phyloP scores from a whole-genome alignment of 2,329 filamentous ascomycete genomes.

The Ophiostoma australiae region DNA sequence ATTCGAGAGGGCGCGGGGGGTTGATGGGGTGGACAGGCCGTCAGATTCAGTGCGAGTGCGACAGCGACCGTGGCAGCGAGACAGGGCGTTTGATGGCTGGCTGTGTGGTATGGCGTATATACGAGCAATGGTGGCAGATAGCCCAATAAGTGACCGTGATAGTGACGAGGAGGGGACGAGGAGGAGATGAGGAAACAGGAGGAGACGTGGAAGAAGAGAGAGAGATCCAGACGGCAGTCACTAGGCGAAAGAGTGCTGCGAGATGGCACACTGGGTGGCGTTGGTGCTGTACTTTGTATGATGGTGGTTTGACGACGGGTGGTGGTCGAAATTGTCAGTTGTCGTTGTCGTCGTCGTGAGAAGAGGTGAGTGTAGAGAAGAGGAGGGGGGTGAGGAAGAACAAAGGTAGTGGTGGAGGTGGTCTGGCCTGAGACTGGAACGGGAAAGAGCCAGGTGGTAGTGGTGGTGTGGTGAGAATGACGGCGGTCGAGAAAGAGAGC shows the following conservation, averaged over 20 bases:
- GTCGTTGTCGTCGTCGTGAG: neutral
- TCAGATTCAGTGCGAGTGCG: neutral
- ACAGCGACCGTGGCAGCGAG: neutral
- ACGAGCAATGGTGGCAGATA: neutral
- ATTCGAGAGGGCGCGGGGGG: conserved; percentile 4
- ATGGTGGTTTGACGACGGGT: neutral
- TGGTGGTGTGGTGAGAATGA: conserved; percentile 13
- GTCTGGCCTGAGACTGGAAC: neutral
- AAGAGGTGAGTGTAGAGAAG: neutral
- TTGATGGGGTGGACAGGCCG: neutral
- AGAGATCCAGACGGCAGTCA: neutral
- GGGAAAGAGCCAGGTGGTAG: neutral
- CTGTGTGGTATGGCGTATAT: neutral
- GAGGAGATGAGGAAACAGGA: neutral
- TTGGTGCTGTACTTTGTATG: neutral
- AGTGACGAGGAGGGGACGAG: neutral
- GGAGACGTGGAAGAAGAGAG: neutral
- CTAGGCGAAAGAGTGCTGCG: neutral
- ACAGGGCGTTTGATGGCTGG: neutral
- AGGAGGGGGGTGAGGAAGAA: neutral
- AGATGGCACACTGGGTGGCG: neutral
- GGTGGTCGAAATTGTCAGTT: neutral
- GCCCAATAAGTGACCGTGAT: neutral
- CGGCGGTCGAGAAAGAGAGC: conserved; percentile 7
- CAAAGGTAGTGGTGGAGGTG: neutral